Evolutionary conservation across 1,284 basidiomycete species (phyloP).

Genomic region (Marasmius oreades): DNA sequence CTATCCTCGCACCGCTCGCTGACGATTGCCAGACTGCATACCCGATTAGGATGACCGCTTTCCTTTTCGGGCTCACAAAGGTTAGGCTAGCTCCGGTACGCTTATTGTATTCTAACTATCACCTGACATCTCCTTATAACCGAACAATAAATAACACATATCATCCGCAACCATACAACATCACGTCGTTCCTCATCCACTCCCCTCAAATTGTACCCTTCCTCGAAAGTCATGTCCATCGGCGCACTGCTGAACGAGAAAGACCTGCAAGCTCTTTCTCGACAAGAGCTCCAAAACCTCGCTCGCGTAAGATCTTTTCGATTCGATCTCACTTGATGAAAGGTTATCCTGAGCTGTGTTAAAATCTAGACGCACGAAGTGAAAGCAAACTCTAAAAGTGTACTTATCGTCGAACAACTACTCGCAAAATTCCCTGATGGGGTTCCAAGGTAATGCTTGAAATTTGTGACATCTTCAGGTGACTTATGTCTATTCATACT

Average conservation of each 20-base stretch:
- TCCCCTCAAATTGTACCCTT: background rate
- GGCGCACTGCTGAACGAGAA: background rate
- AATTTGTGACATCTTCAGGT: background rate
- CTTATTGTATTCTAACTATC: background rate
- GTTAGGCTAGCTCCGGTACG: background rate
- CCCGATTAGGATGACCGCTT: slow-evolving; percentile 3
- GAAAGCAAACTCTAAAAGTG: slow-evolving; percentile 27
- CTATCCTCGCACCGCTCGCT: background rate
- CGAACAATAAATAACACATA: background rate
- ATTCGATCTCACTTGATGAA: slow-evolving; percentile 15
- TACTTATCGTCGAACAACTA: slow-evolving; percentile 23
- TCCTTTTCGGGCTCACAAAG: slow-evolving; percentile 14
- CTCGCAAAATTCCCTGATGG: slow-evolving; percentile 23
- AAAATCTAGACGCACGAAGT: slow-evolving; percentile 16
- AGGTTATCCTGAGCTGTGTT: background rate
- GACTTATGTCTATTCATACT: background rate
- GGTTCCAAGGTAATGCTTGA: slow-evolving; percentile 16
- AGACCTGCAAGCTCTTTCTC: background rate
- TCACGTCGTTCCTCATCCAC: background rate
- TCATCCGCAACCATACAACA: too few relatives aligned
- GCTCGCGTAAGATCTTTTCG: background rate
- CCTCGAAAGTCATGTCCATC: background rate
- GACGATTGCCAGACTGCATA: background rate
- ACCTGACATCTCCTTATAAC: background rate
- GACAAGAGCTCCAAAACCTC: slow-evolving; percentile 2